Conservation (phyloP, 139 green algal genomes). For the Pycnococcus provasolii region DNA sequence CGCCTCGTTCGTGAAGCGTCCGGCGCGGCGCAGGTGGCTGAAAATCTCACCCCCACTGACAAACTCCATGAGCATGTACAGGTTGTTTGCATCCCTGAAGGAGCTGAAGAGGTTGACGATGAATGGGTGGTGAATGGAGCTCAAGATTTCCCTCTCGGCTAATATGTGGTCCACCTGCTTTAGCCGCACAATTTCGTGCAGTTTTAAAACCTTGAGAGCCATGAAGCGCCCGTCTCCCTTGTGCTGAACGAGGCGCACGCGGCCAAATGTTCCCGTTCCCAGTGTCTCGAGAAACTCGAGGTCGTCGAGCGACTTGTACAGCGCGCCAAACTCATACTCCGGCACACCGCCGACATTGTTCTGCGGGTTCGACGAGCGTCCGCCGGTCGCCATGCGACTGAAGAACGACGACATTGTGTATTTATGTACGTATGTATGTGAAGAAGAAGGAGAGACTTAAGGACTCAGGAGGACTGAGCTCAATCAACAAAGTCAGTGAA, state of each 20-base stretch:
- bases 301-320: constrained; percentile 26
- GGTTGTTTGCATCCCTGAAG: constrained; percentile 59
- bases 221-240: constrained; percentile 15
- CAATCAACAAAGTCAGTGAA: too few species aligned
- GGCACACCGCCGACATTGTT: too few species aligned
- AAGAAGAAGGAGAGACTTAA: too few species aligned
- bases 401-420: too few species aligned
- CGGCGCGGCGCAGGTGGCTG: constrained; percentile 37
- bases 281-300: constrained; percentile 41
- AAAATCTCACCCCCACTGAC: constrained; percentile 70
- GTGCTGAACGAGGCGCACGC: constrained; percentile 49
- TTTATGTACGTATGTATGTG: too few species aligned
- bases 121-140: constrained; percentile 46
- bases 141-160: constrained; percentile 52
- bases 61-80: constrained; percentile 73
- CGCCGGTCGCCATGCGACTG: too few species aligned
- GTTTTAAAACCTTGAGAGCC: constrained; percentile 48
- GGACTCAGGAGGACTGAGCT: too few species aligned
- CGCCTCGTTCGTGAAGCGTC: constrained; percentile 13
- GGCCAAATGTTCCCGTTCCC: constrained; percentile 60
- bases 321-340: too few species aligned
- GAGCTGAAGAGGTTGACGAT: constrained; percentile 42
- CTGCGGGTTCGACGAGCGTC: too few species aligned
- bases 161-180: constrained; percentile 55
- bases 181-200: constrained; percentile 45